Percentiles rank a stretch among this genome's conserved stretches.
Evolutionary conservation across 345 rosid genomes (phyloP).

Genomic region (Eutrema heterophyllum): DNA sequence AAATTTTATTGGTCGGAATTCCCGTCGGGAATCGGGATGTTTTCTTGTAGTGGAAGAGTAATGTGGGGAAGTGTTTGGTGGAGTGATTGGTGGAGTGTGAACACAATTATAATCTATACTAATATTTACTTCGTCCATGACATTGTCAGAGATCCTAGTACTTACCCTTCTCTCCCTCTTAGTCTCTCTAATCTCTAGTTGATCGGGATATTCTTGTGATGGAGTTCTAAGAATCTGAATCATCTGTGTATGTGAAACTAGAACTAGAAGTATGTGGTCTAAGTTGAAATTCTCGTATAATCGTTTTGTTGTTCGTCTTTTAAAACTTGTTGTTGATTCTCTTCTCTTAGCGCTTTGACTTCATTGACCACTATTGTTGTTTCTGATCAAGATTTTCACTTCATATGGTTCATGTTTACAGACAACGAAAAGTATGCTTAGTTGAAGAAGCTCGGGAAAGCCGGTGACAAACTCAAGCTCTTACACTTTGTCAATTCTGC

Average conservation of each 20-base stretch:
- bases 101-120: too few relatives aligned
- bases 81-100: too few relatives aligned
- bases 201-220: neutral
- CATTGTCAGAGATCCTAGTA: slow-evolving; percentile 59
- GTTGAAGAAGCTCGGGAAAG: slow-evolving; percentile 43
- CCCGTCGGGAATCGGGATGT: too few relatives aligned
- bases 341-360: neutral
- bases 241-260: neutral
- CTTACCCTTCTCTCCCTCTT: neutral
- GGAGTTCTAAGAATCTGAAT: neutral
- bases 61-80: too few relatives aligned
- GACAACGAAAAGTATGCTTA: slow-evolving; percentile 51
- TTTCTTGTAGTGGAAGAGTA: too few relatives aligned
- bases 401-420: slow-evolving; percentile 5
- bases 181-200: neutral
- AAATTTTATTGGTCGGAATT: too few relatives aligned
- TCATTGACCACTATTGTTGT: neutral
- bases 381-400: neutral
- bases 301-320: neutral
- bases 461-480: slow-evolving; percentile 57
- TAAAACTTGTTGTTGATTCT: neutral
- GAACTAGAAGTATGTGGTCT: neutral
- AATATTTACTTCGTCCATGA: slow-evolving; percentile 54
- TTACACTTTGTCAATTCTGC: neutral
- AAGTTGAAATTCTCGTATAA: neutral